Evolutionary conservation across 2,329 filamentous ascomycete genomes (phyloP).

Genomic region (Aureobasidium pullulans): DNA sequence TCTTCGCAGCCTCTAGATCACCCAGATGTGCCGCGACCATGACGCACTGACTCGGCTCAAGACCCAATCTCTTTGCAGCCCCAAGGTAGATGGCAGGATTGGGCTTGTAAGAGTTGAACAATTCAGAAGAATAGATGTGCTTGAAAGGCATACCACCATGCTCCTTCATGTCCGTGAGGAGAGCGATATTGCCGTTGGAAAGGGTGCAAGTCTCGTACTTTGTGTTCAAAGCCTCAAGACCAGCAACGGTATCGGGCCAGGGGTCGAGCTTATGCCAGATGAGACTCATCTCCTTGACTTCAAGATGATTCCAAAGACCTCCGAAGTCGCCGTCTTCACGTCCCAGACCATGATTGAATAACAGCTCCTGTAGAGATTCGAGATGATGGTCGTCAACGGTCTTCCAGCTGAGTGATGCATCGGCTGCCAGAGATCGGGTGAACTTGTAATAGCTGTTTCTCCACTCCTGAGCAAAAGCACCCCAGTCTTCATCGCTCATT

Average conservation of each 20-base stretch:
- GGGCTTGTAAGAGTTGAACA: slow-evolving; percentile 71
- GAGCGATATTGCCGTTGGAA: slow-evolving; percentile 63
- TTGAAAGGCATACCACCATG: slow-evolving; percentile 56
- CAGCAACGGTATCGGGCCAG: slow-evolving; percentile 58
- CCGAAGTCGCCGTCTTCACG: slow-evolving; percentile 15
- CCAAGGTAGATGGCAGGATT: slow-evolving; percentile 60
- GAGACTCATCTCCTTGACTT: slow-evolving; percentile 40
- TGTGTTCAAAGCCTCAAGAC: slow-evolving; percentile 46
- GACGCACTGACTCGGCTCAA: slow-evolving; percentile 55
- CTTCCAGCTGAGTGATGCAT: slow-evolving; percentile 46
- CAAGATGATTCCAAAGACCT: slow-evolving; percentile 48
- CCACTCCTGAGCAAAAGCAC: slow-evolving; percentile 63
- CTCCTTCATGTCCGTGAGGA: slow-evolving; percentile 58
- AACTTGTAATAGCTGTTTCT: slow-evolving; percentile 46
- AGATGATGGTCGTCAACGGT: slow-evolving; percentile 67
- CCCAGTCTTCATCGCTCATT: slow-evolving; percentile 55
- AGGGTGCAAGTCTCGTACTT: slow-evolving; percentile 57
- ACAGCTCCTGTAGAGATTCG: slow-evolving; percentile 52
- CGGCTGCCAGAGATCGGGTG: slow-evolving; percentile 45
- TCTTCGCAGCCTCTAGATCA: slow-evolving; percentile 61
- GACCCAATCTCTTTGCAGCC: slow-evolving; percentile 51
- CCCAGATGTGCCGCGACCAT: slow-evolving; percentile 71
- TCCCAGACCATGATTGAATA: slow-evolving; percentile 40
- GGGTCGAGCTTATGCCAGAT: slow-evolving; percentile 67
- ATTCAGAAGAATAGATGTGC: slow-evolving; percentile 57